Evolutionary conservation across 352 stramenopile species (phyloP).

Genomic region (Globisporangium emineosum): DNA sequence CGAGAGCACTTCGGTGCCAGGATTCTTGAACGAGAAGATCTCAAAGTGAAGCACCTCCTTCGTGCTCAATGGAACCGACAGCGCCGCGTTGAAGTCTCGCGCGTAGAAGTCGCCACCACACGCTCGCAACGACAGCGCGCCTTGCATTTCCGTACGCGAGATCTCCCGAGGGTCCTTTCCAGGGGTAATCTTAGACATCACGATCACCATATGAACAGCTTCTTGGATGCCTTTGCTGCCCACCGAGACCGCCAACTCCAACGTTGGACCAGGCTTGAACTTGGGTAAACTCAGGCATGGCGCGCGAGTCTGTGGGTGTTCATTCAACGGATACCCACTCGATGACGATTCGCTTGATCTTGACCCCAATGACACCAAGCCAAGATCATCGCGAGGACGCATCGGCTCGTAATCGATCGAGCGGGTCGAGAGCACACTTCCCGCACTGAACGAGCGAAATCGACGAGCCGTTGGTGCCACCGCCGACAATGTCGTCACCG

Average conservation of each 20-base stretch:
- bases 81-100: slow-evolving; percentile 70
- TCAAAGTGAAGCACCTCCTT: slow-evolving; percentile 79
- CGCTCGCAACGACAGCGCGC: slow-evolving; percentile 57
- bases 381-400: slow-evolving; percentile 46
- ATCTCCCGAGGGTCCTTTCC: slow-evolving; percentile 55
- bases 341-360: slow-evolving; percentile 18
- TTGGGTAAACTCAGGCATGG: slow-evolving; percentile 64
- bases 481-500: background rate
- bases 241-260: slow-evolving; percentile 77
- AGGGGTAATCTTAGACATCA: slow-evolving; percentile 53
- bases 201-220: slow-evolving; percentile 68
- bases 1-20: slow-evolving; percentile 47
- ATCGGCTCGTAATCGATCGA: slow-evolving; percentile 21
- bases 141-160: slow-evolving; percentile 74
- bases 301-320: slow-evolving; percentile 34
- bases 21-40: slow-evolving; percentile 63
- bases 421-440: slow-evolving; percentile 52
- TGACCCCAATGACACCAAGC: slow-evolving; percentile 31
- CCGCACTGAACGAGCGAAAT: slow-evolving; percentile 63
- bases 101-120: slow-evolving; percentile 76
- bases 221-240: slow-evolving; percentile 68
- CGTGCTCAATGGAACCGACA: slow-evolving; percentile 63
- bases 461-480: slow-evolving; percentile 18
- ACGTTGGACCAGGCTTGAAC: slow-evolving; percentile 55
- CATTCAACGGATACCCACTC: slow-evolving; percentile 16